Evolutionary conservation across 2,329 filamentous ascomycete species (phyloP).

Genomic region (Coleophoma crateriformis): DNA sequence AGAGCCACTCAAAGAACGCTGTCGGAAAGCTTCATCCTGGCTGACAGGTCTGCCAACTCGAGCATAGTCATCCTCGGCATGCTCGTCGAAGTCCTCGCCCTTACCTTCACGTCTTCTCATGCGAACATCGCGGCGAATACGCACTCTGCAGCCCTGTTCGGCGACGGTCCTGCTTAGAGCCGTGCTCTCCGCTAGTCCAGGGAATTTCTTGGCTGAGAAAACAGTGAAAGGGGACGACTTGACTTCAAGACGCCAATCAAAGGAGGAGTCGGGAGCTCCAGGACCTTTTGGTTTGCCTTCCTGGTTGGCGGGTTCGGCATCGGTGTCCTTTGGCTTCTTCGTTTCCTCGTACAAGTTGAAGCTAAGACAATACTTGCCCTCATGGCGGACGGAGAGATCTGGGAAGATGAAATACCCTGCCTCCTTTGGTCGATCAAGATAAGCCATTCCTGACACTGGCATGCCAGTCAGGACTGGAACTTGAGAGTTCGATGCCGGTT

Average conservation of each 20-base stretch:
- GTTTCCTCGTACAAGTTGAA: constrained; percentile 94
- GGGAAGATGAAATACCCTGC: constrained; percentile 97
- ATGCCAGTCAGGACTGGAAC: constrained; percentile 89
- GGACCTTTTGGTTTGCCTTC: constrained; percentile 28
- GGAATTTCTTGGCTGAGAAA: constrained; percentile 97
- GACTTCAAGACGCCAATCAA: constrained; percentile 84
- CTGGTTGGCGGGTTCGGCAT: constrained; percentile 39
- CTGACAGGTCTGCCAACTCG: constrained; percentile 27
- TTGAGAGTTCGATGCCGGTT: constrained; percentile 55
- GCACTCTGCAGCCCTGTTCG: constrained; percentile 93
- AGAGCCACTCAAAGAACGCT: constrained; percentile 40
- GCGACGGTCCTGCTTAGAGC: constrained; percentile 83
- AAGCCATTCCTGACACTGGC: constrained; percentile 91
- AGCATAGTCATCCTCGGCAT: constrained; percentile 55
- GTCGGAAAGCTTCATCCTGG: constrained; percentile 30
- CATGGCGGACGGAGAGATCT: constrained; percentile 90
- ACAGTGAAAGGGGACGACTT: constrained; percentile 84
- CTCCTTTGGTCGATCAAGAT: constrained; percentile 77
- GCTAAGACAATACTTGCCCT: constrained; percentile 84
- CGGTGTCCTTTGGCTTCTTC: constrained; percentile 77
- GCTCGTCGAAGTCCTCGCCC: constrained; percentile 40
- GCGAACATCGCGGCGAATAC: constrained; percentile 88
- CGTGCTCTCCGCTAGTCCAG: constrained; percentile 86
- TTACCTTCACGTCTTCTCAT: constrained; percentile 83
- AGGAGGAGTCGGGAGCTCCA: constrained; percentile 37